A percentile compares a stretch with the other conserved stretches of the same genome.
These are phyloP conservation scores for Alternaria angustiovoidea DNA, from an alignment of 2,329 filamentous ascomycete genomes.

Conservation along the genomic window DNA sequence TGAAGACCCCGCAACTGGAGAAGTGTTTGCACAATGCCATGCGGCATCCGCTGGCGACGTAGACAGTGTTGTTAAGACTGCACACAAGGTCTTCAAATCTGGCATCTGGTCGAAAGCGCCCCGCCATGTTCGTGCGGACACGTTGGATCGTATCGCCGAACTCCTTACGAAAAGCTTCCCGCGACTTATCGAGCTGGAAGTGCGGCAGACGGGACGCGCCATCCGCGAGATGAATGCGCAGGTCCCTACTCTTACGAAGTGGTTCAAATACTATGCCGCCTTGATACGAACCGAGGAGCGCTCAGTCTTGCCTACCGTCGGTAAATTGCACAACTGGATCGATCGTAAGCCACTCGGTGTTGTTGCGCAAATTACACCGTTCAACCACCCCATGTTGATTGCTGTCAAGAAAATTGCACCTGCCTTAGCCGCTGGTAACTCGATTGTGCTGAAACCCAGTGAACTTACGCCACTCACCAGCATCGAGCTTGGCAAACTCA, in stretches of 20 bases:
- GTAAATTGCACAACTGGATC: slow-evolving; percentile 59
- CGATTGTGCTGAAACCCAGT: slow-evolving; percentile 49
- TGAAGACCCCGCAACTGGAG: slow-evolving; percentile 63
- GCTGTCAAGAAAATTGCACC: slow-evolving; percentile 53
- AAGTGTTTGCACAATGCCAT: slow-evolving; percentile 62
- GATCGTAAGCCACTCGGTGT: slow-evolving; percentile 51
- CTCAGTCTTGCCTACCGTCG: slow-evolving; percentile 69
- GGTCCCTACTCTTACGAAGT: slow-evolving; percentile 69
- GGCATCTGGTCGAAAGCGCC: slow-evolving; percentile 66
- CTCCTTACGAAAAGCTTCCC: slow-evolving; percentile 64
- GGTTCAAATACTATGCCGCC: slow-evolving; percentile 76
- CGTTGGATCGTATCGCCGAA: slow-evolving; percentile 67
- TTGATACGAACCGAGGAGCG: slow-evolving; percentile 73
- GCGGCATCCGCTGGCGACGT: slow-evolving; percentile 59
- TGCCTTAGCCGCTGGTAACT: slow-evolving; percentile 48
- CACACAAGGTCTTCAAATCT: slow-evolving; percentile 58
- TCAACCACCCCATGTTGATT: slow-evolving; percentile 52
- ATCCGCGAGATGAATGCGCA: slow-evolving; percentile 76
- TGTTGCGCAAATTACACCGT: slow-evolving; percentile 51
- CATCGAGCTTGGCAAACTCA: slow-evolving; percentile 46
- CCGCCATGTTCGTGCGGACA: slow-evolving; percentile 66
- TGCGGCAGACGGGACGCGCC: slow-evolving; percentile 72
- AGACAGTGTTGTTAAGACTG: slow-evolving; percentile 51
- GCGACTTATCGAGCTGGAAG: slow-evolving; percentile 68
- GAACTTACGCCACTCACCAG: slow-evolving; percentile 50